A percentile compares a stretch with the other conserved stretches of the same genome.
These are phyloP conservation scores for Zygoascus biomembranicola DNA, from an alignment of 805 yeast species.

Conservation along the genomic window DNA sequence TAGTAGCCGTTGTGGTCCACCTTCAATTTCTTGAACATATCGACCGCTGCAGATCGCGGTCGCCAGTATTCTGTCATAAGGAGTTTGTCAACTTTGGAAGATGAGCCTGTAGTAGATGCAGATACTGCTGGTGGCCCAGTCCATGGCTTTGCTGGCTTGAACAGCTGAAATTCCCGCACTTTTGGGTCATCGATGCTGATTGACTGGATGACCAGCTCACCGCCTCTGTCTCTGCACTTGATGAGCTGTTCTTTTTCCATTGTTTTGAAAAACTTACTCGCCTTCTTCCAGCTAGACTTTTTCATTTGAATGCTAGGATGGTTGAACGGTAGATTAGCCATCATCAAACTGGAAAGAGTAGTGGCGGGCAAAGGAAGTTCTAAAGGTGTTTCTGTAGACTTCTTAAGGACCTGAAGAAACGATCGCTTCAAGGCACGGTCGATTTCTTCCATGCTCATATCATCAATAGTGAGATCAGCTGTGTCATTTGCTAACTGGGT, in stretches of 20 bases:
- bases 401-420: conserved; percentile 57
- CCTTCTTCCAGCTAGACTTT: conserved; percentile 83
- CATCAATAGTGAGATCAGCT: conserved; percentile 6
- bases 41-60: conserved; percentile 21
- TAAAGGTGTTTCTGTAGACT: conserved; percentile 29
- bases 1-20: conserved; percentile 31
- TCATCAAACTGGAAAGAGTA: conserved; percentile 63
- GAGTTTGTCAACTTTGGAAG: conserved; percentile 11
- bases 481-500: not conserved
- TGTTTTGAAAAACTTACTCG: conserved; percentile 73
- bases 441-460: conserved; percentile 30
- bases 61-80: conserved; percentile 21
- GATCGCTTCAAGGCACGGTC: conserved; percentile 71
- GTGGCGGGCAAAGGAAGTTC: conserved; percentile 65
- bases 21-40: conserved; percentile 15
- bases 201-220: conserved; percentile 55
- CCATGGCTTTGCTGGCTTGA: conserved; percentile 33
- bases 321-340: conserved; percentile 57
- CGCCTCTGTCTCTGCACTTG: conserved; percentile 75
- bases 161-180: conserved; percentile 57
- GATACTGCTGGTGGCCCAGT: conserved; percentile 2
- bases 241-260: conserved; percentile 72
- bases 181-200: conserved; percentile 41
- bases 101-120: not conserved
- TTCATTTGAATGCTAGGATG: conserved; percentile 41